Conservation (phyloP, 106 monocot genomes). For the Chionographis japonica region DNA sequence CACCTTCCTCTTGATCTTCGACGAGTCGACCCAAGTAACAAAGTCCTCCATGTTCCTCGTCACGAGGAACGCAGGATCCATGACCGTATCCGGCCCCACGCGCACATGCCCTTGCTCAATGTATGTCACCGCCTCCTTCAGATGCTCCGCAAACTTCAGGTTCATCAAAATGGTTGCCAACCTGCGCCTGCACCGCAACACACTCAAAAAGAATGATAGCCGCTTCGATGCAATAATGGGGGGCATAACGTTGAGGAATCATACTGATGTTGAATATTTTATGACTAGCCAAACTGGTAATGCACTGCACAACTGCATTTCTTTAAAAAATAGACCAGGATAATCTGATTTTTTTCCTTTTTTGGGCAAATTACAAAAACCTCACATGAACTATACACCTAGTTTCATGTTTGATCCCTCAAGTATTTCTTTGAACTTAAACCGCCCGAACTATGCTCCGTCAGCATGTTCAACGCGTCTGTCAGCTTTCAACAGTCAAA, state of each 20-base stretch:
- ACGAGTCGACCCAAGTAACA: constrained; percentile 92
- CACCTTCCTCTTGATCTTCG: constrained; percentile 86
- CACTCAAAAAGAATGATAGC: background rate
- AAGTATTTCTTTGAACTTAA: too few species aligned
- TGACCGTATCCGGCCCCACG: constrained; percentile 81
- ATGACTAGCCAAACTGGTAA: too few species aligned
- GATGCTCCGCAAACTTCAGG: constrained; percentile 67
- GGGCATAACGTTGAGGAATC: background rate
- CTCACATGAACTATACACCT: too few species aligned
- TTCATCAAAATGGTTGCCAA: constrained; percentile 47
- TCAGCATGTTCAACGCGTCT: too few species aligned
- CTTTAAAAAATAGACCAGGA: too few species aligned
- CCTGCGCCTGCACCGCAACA: constrained; percentile 43
- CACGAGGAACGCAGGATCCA: constrained; percentile 75
- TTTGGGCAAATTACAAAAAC: too few species aligned
- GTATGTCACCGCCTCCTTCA: constrained; percentile 85
- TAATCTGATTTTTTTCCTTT: too few species aligned
- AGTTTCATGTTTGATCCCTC: too few species aligned
- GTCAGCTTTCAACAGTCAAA: too few species aligned
- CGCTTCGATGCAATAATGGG: background rate
- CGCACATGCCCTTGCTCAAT: constrained; percentile 89
- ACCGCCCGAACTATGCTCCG: too few species aligned
- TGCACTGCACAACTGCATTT: too few species aligned
- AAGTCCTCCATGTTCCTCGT: constrained; percentile 92
- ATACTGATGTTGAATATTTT: background rate